Conservation (phyloP, 768 basidiomycete genomes). For the Heimioporus sp. region DNA sequence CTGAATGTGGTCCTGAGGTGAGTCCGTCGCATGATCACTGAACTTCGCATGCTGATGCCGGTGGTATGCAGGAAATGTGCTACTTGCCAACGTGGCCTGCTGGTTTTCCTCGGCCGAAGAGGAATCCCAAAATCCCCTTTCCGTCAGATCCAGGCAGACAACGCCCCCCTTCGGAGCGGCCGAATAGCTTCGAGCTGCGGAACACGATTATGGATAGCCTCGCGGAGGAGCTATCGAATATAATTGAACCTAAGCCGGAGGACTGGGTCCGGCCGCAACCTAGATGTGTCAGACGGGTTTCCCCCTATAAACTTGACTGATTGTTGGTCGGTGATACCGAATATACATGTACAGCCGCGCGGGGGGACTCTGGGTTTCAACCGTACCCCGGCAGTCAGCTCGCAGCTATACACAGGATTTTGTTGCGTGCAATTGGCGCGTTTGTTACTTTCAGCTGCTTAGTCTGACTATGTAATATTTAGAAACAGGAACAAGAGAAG, state of each 20-base stretch:
- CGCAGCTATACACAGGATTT: no score
- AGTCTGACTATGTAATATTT: no score
- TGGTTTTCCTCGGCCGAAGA: not conserved
- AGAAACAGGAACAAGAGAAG: no score
- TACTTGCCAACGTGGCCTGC: constrained; percentile 4
- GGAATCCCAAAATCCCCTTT: no score
- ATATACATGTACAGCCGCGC: not conserved
- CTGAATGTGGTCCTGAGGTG: constrained; percentile 45
- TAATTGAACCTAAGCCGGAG: not conserved
- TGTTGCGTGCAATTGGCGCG: no score
- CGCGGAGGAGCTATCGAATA: not conserved
- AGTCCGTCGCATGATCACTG: not conserved
- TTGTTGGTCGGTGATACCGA: not conserved
- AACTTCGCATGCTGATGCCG: not conserved
- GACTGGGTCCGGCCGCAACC: constrained; percentile 25
- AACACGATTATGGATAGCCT: not conserved
- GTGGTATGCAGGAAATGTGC: not conserved
- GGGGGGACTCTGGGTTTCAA: no score
- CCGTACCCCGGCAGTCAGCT: no score
- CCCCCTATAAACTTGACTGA: constrained; percentile 1
- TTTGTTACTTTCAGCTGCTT: no score
- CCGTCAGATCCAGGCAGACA: not conserved
- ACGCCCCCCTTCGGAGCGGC: not conserved
- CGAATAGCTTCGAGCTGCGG: not conserved
- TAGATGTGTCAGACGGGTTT: constrained; percentile 13